Percentiles rank a stretch among this genome's conserved stretches.
Conservation (phyloP, 139 green algal genomes). For the Chlorella sp. region DNA sequence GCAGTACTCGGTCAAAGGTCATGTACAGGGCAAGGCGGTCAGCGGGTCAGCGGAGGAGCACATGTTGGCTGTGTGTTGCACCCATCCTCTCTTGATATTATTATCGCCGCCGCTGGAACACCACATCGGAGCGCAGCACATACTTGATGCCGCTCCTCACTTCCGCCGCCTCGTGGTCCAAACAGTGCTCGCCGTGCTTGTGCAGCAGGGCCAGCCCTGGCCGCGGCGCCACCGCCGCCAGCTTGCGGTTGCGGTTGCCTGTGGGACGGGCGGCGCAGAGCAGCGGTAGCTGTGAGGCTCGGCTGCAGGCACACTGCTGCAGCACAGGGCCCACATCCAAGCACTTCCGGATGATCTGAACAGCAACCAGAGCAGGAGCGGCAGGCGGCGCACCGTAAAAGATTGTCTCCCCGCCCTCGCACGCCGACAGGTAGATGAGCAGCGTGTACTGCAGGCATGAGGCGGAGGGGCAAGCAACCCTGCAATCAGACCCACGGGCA, state of each 20-base stretch:
- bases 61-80: too few relatives aligned
- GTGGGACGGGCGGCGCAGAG: not conserved
- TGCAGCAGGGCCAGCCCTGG: conserved; percentile 74
- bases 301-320: too few relatives aligned
- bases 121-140: conserved; percentile 78
- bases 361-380: too few relatives aligned
- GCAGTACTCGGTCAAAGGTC: too few relatives aligned
- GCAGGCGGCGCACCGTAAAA: conserved; percentile 64
- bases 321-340: too few relatives aligned
- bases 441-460: conserved; percentile 59
- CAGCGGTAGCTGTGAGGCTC: too few relatives aligned
- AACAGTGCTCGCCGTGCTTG: conserved; percentile 72
- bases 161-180: conserved; percentile 70
- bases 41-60: too few relatives aligned
- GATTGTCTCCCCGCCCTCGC: conserved; percentile 56
- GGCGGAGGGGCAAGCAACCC: too few relatives aligned
- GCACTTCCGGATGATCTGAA: too few relatives aligned
- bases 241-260: conserved; percentile 28
- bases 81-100: too few relatives aligned
- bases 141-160: conserved; percentile 74
- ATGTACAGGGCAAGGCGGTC: too few relatives aligned
- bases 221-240: conserved; percentile 53
- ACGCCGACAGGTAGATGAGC: conserved; percentile 71
- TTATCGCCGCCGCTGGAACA: conserved; percentile 41
- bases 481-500: too few relatives aligned